These are phyloP conservation scores for Nakazawaea holstii DNA, from an alignment of 805 yeast species.

Conservation along the genomic window DNA sequence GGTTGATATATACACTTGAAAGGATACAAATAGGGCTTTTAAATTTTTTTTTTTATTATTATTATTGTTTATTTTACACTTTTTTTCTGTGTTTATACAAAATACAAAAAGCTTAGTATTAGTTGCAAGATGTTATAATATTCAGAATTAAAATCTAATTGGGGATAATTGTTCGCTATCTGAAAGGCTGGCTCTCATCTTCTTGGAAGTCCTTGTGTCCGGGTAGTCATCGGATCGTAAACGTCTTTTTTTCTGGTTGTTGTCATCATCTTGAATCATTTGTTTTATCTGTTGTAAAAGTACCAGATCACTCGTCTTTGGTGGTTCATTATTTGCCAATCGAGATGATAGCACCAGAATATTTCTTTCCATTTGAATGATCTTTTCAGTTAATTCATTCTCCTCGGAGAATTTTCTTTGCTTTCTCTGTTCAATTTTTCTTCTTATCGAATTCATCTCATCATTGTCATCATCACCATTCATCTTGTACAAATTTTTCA, in stretches of 20 bases:
- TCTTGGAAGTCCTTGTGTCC: background rate
- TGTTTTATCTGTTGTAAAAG: background rate
- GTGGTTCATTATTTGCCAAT: background rate
- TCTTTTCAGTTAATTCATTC: background rate
- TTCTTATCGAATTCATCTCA: background rate
- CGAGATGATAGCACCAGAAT: background rate
- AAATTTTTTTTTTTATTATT: background rate
- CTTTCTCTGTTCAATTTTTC: constrained; percentile 2
- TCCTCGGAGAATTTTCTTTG: background rate
- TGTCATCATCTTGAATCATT: background rate
- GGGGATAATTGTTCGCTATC: constrained; percentile 3
- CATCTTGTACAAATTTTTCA: background rate
- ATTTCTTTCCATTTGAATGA: background rate
- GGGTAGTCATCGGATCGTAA: background rate
- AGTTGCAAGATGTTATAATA: background rate
- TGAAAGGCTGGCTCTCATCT: background rate
- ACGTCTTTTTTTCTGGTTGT: background rate
- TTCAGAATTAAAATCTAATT: background rate
- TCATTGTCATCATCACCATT: background rate
- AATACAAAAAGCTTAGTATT: too few species aligned
- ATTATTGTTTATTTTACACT: background rate
- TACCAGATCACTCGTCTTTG: background rate
- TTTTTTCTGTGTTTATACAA: too few species aligned
- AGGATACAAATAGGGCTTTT: background rate
- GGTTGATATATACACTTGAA: background rate